These are phyloP conservation scores for Wickerhamiella dianesei DNA, from an alignment of 805 yeast genomes.

Conservation along the genomic window DNA sequence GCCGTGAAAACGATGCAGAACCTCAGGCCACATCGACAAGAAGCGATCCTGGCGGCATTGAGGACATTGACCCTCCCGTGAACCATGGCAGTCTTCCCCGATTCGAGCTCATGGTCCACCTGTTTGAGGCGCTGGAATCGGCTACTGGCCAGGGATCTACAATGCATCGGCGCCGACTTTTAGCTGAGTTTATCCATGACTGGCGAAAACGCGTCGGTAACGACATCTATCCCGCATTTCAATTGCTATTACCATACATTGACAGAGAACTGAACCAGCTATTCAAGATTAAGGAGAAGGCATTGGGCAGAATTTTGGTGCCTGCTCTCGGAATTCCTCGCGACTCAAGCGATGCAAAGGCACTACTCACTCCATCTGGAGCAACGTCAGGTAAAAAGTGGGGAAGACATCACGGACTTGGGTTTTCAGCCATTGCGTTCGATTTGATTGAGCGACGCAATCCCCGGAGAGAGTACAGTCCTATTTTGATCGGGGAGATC, in stretches of 20 bases:
- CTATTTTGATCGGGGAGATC: conserved; percentile 36
- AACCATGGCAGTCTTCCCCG: conserved; percentile 14
- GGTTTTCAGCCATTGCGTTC: conserved; percentile 37
- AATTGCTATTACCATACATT: conserved; percentile 45
- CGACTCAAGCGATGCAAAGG: conserved; percentile 45
- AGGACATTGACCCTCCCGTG: conserved; percentile 4
- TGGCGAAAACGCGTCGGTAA: conserved; percentile 47
- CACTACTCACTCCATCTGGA: conserved; percentile 26
- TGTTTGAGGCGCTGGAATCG: conserved; percentile 8
- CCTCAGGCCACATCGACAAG: not conserved
- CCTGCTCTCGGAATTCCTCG: conserved; percentile 43
- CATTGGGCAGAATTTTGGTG: conserved; percentile 39
- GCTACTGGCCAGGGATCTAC: conserved; percentile 11
- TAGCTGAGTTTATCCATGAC: conserved; percentile 31
- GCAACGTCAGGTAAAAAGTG: conserved; percentile 26
- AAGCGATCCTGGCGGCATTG: not conserved
- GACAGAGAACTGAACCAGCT: conserved; percentile 38
- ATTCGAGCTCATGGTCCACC: conserved; percentile 13
- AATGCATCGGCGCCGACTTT: conserved; percentile 14
- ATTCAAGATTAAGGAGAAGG: conserved; percentile 51
- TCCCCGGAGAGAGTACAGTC: conserved; percentile 26
- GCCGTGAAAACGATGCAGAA: not conserved
- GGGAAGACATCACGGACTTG: conserved; percentile 30
- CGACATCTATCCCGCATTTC: conserved; percentile 54
- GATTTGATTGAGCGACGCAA: conserved; percentile 40